Percentiles rank a stretch among this genome's conserved stretches.
Conservation (phyloP, 768 basidiomycete genomes). For the Lactarius sp. region DNA sequence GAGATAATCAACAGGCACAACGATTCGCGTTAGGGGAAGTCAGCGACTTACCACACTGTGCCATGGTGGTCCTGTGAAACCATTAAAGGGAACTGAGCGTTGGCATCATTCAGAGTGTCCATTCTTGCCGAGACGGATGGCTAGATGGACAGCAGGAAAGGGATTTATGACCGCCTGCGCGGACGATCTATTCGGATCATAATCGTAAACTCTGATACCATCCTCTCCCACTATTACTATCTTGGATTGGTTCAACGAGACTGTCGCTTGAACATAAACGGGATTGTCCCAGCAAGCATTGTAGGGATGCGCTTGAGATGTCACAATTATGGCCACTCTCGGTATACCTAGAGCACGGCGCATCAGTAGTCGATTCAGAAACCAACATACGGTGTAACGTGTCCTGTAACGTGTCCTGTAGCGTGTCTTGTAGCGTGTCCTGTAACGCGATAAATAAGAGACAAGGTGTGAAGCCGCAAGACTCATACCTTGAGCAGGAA, state of each 20-base stretch:
- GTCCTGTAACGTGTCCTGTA: too few species aligned
- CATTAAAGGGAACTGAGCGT: background rate
- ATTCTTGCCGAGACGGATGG: background rate
- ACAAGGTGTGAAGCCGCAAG: constrained; percentile 3
- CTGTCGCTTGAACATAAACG: background rate
- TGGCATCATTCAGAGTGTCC: background rate
- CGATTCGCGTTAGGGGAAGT: background rate
- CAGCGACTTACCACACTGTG: background rate
- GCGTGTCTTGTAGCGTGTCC: too few species aligned
- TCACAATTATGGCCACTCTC: constrained; percentile 1
- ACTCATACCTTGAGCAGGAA: background rate
- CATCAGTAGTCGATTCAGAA: background rate
- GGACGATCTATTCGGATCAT: constrained; percentile 14
- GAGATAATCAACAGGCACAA: background rate
- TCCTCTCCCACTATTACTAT: background rate
- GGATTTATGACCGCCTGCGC: background rate
- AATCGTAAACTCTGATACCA: constrained; percentile 19
- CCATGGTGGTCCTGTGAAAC: constrained; percentile 4
- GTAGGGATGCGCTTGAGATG: constrained; percentile 4
- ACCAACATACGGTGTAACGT: background rate
- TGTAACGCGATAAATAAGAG: background rate
- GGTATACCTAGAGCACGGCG: constrained; percentile 4
- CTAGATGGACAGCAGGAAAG: background rate
- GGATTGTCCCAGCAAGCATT: constrained; percentile 4
- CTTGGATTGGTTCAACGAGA: constrained; percentile 14